Evolutionary conservation across 2,329 filamentous ascomycete species (phyloP).

Genomic region (Alternaria viburni): DNA sequence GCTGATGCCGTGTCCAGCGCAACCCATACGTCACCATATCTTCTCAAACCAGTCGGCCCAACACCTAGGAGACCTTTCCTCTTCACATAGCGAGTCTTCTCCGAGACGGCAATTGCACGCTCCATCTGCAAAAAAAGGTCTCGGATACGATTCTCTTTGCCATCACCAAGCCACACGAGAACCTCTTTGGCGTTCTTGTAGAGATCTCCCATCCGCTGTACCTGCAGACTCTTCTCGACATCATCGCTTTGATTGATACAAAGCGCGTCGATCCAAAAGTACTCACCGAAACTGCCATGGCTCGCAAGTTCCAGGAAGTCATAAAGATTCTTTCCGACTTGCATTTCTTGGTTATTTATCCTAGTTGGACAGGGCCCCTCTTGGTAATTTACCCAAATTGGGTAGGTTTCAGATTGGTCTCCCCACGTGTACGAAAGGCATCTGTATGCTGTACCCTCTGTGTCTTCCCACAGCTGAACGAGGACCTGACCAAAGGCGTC

Average conservation of each 20-base stretch:
- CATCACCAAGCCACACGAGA: not conserved
- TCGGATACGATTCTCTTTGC: not conserved
- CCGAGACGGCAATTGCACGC: not conserved
- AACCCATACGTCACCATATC: not conserved
- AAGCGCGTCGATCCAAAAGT: not conserved
- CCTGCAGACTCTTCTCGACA: not conserved
- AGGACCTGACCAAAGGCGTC: not conserved
- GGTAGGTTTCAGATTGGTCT: not conserved
- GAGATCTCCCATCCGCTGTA: not conserved
- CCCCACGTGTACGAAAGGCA: not conserved
- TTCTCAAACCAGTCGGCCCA: not conserved
- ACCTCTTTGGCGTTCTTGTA: not conserved
- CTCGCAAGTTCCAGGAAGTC: not conserved
- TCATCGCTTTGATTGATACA: not conserved
- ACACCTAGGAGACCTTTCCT: not conserved
- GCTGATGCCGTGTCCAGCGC: not conserved
- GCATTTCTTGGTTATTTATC: not conserved
- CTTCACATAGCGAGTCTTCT: not conserved
- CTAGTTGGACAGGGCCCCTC: not conserved
- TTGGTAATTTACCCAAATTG: not conserved
- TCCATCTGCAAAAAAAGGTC: not conserved
- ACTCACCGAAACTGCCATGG: not conserved
- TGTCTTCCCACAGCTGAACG: not conserved
- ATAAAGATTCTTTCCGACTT: not conserved
- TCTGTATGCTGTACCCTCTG: not conserved